These are phyloP conservation scores for Candida nemodendra DNA, from an alignment of 805 yeast species.

Conservation along the genomic window DNA sequence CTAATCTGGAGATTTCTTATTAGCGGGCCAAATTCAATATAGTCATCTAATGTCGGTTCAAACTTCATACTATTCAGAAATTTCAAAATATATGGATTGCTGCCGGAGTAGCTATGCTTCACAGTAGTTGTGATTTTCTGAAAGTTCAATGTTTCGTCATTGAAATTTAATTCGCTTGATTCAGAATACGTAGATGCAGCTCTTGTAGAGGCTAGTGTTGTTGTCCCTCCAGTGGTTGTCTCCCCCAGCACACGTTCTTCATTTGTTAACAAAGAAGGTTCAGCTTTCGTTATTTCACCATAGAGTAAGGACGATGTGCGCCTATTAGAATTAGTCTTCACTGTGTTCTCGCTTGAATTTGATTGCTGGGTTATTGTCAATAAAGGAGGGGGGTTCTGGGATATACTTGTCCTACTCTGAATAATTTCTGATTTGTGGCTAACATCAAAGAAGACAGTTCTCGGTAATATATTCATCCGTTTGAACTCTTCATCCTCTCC, in stretches of 20 bases:
- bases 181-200: conserved; percentile 19
- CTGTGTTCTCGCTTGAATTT: conserved; percentile 2
- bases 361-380: conserved; percentile 11
- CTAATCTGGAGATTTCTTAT: conserved; percentile 11
- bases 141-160: conserved; percentile 26
- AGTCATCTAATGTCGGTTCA: conserved; percentile 58
- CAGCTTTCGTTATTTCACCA: conserved; percentile 20
- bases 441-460: conserved; percentile 52
- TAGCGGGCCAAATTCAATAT: conserved; percentile 63
- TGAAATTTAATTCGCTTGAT: conserved; percentile 20
- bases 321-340: conserved; percentile 3
- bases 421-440: conserved; percentile 27
- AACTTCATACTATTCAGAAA: conserved; percentile 53
- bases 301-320: conserved; percentile 17
- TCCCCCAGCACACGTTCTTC: conserved; percentile 26
- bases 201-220: conserved; percentile 9
- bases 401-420: neutral
- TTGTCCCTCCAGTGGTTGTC: conserved; percentile 9
- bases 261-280: conserved; percentile 19
- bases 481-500: conserved; percentile 25
- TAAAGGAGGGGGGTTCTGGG: conserved; percentile 6
- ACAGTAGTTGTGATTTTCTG: conserved; percentile 28
- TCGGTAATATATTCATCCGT: conserved; percentile 42
- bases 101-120: conserved; percentile 63
- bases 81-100: conserved; percentile 58